phyloP scores from a whole-genome alignment of 352 stramenopile genomes.

The Pelagophyceae sp. region DNA sequence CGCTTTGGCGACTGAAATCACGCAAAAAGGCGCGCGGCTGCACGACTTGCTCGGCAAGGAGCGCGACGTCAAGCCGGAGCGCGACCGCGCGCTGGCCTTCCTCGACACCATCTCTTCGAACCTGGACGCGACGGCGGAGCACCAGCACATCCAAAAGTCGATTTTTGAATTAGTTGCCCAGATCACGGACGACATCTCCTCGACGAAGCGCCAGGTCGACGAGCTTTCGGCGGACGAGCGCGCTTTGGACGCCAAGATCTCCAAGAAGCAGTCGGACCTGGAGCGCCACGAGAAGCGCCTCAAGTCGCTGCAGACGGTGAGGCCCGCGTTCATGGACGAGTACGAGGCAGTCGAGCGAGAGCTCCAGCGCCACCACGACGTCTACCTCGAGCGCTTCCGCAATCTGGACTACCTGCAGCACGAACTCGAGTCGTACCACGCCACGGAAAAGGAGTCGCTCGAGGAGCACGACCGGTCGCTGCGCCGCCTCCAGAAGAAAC shows the following conservation, averaged over 20 bases:
- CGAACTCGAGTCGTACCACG: slow-evolving; percentile 67
- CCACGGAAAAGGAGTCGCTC: slow-evolving; percentile 67
- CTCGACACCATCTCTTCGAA: slow-evolving; percentile 75
- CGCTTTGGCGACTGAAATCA: slow-evolving; percentile 81
- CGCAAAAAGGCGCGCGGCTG: slow-evolving; percentile 75
- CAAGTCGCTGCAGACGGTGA: slow-evolving; percentile 70
- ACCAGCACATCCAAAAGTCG: slow-evolving; percentile 71
- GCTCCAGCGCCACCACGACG: slow-evolving; percentile 84
- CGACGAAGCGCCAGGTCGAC: slow-evolving; percentile 73
- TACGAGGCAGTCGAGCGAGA: slow-evolving; percentile 93
- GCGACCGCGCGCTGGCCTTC: slow-evolving; percentile 74
- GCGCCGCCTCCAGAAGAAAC: slow-evolving; percentile 82
- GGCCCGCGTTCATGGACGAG: slow-evolving; percentile 92
- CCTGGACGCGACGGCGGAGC: slow-evolving; percentile 65
- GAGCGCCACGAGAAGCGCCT: slow-evolving; percentile 87
- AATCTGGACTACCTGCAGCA: slow-evolving; percentile 92
- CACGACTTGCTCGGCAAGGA: slow-evolving; percentile 81
- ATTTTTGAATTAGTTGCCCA: slow-evolving; percentile 46
- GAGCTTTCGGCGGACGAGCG: slow-evolving; percentile 83
- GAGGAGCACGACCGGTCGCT: slow-evolving; percentile 72
- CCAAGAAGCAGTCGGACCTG: slow-evolving; percentile 83
- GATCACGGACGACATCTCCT: slow-evolving; percentile 30
- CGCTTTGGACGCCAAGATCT: slow-evolving; percentile 76
- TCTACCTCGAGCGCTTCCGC: slow-evolving; percentile 64
- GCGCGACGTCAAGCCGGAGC: slow-evolving; percentile 59